These are phyloP conservation scores for Cyphellophora europaea DNA, from an alignment of 2,329 filamentous ascomycete species.

Conservation along the genomic window DNA sequence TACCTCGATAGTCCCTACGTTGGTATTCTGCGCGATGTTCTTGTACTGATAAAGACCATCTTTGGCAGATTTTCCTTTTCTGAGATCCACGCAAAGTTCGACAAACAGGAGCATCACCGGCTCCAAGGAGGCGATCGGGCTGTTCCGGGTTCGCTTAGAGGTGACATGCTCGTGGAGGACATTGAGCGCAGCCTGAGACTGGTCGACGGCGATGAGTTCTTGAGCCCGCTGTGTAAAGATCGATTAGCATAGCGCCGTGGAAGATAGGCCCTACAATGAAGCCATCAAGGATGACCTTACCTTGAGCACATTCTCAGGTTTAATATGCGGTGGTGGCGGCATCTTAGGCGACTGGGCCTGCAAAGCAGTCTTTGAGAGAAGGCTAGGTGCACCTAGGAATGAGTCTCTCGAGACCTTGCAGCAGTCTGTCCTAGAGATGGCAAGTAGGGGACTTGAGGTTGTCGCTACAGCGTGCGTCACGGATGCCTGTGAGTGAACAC, in stretches of 20 bases:
- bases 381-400: too few species aligned
- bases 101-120: slow-evolving; percentile 98
- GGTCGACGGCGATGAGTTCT: slow-evolving; percentile 96
- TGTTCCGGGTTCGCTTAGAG: slow-evolving; percentile 95
- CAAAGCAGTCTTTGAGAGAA: too few species aligned
- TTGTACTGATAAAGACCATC: slow-evolving; percentile 99
- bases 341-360: slow-evolving; percentile 39
- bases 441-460: too few species aligned
- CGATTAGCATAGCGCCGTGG: too few species aligned
- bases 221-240: slow-evolving; percentile 75
- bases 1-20: slow-evolving; percentile 95
- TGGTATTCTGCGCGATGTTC: slow-evolving; percentile 98
- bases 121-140: slow-evolving; percentile 89
- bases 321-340: slow-evolving; percentile 75
- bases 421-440: slow-evolving; percentile 19
- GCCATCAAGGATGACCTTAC: slow-evolving; percentile 29
- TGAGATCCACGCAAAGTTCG: slow-evolving; percentile 90
- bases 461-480: too few species aligned
- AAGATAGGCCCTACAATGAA: too few species aligned
- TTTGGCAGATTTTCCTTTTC: slow-evolving; percentile 97
- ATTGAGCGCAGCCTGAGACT: slow-evolving; percentile 82
- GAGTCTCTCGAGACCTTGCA: slow-evolving; percentile 18
- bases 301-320: slow-evolving; percentile 96
- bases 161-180: slow-evolving; percentile 99
- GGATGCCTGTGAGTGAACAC: too few species aligned